Percentiles rank a stretch among this genome's conserved stretches.
phyloP scores from a whole-genome alignment of 2,329 filamentous ascomycete species.

The Monilinia laxa region DNA sequence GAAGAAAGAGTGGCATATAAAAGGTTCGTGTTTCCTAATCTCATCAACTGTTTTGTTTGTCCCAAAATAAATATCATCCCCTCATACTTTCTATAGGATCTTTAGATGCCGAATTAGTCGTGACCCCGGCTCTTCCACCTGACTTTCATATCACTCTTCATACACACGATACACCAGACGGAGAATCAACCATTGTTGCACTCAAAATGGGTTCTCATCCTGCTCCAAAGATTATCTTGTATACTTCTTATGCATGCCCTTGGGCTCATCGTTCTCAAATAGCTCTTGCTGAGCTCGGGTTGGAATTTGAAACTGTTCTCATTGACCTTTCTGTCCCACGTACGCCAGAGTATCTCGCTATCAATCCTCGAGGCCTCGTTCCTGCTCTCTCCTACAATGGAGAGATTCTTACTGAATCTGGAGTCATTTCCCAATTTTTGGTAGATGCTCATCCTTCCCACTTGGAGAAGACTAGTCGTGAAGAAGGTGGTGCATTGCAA shows the following conservation, averaged over 20 bases:
- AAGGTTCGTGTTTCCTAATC: constrained; percentile 15
- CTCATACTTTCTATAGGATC: constrained; percentile 20
- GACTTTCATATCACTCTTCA: constrained; percentile 21
- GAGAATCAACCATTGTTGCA: constrained; percentile 21
- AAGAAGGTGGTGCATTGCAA: constrained; percentile 54
- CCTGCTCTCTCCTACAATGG: constrained; percentile 66
- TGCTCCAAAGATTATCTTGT: constrained; percentile 27
- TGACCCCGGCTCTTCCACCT: constrained; percentile 22
- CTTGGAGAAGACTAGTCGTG: constrained; percentile 57
- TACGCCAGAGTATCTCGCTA: constrained; percentile 68
- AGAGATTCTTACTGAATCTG: constrained; percentile 71
- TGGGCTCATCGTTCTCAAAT: constrained; percentile 82
- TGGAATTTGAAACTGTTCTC: constrained; percentile 68
- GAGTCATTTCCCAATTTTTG: constrained; percentile 69
- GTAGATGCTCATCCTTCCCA: constrained; percentile 68
- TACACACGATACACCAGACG: constrained; percentile 21
- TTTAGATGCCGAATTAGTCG: constrained; percentile 24
- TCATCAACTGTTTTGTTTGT: neutral
- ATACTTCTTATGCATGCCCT: constrained; percentile 47
- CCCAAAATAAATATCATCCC: neutral
- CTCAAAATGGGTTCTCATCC: constrained; percentile 24
- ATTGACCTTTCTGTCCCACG: constrained; percentile 71
- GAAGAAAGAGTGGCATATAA: constrained; percentile 23
- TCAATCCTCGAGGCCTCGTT: constrained; percentile 79
- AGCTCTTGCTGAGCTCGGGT: constrained; percentile 61